phyloP scores from a whole-genome alignment of 768 basidiomycete genomes.

The Rhizopogon roseolus region DNA sequence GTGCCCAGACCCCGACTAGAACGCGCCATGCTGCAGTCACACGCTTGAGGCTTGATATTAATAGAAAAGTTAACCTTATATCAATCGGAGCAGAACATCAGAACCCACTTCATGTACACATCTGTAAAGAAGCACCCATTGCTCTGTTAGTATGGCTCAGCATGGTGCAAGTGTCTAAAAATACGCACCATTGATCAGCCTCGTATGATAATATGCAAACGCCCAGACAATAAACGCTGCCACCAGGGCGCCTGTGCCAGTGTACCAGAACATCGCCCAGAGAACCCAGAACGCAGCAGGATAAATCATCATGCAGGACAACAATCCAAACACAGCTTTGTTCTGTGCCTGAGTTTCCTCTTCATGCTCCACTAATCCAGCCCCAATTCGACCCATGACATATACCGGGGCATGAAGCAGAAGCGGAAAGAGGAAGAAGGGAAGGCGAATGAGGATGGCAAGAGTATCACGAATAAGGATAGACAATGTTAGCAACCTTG shows the following conservation, averaged over 20 bases:
- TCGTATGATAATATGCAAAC: conserved; percentile 82
- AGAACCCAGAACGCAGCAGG: conserved; percentile 78
- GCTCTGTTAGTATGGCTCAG: neutral
- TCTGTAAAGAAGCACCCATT: conserved; percentile 31
- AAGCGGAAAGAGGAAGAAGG: conserved; percentile 87
- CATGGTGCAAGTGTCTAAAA: neutral
- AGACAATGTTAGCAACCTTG: conserved; percentile 74
- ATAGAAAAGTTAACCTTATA: neutral
- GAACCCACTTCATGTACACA: conserved; percentile 71
- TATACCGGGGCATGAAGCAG: conserved; percentile 84
- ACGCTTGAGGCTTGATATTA: conserved; percentile 62
- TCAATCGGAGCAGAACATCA: neutral
- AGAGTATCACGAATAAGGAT: conserved; percentile 78
- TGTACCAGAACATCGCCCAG: conserved; percentile 82
- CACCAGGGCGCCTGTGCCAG: conserved; percentile 65
- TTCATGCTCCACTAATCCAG: conserved; percentile 72
- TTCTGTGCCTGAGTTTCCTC: conserved; percentile 97
- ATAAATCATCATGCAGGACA: conserved; percentile 73
- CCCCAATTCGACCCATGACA: conserved; percentile 71
- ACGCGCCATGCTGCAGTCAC: conserved; percentile 93
- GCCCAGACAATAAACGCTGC: conserved; percentile 68
- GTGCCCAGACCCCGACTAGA: conserved; percentile 92
- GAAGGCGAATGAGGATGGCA: conserved; percentile 64
- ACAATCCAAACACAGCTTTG: conserved; percentile 85
- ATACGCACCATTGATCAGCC: conserved; percentile 75